Base-by-base conservation (phyloP, 108 stramenopile genomes). In the Cyclotella atomus region DNA sequence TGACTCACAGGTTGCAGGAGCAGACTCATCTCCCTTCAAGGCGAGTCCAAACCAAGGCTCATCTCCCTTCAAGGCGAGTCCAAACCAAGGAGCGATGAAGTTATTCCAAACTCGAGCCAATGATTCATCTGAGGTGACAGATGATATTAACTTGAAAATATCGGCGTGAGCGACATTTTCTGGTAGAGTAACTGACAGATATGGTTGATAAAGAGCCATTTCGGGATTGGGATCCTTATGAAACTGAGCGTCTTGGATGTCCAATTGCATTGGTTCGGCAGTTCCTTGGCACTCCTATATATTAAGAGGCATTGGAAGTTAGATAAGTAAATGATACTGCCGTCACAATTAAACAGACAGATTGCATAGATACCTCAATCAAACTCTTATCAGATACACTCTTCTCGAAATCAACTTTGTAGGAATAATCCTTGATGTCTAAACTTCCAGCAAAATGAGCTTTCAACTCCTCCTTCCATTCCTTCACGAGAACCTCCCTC, bases 11-110 rank as follows among this genome's bases (percentile, higher is more conserved):
- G 20, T 17, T 2, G 6, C 59, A 61, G 33, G 15, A 21, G 69
- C 35, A 68, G 84, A n/a, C n/a, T n/a, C 87, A 19, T 84, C 57
- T 82, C 84, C 89, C 23, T 78, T 33, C 28, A 49, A 34, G n/a
- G 91, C 85, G 54, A 87, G 84, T 19, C 69, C 73, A 67, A 91
- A 94, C 85, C 87, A 92, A n/a, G 87, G 85, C n/a, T n/a, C 87
- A 19, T 84, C 57, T 82, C 84, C 89, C 23, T 78, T 33, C 28
- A 49, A 34, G n/a, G 91, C 85, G 54, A 87, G 84, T 19, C 69
- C 73, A 67, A 91, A 94, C 85, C 87, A 92, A n/a, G 87, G 85
- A 30, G 85, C 75, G 33, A 94, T 81, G 62, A 91, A 90, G 64
- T 90, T 88, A 16, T 83, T 73, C 93, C 91, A 94, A 30, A 90